Conservation (phyloP, 2,329 filamentous ascomycete species). For the Epichloe aotearoae region DNA sequence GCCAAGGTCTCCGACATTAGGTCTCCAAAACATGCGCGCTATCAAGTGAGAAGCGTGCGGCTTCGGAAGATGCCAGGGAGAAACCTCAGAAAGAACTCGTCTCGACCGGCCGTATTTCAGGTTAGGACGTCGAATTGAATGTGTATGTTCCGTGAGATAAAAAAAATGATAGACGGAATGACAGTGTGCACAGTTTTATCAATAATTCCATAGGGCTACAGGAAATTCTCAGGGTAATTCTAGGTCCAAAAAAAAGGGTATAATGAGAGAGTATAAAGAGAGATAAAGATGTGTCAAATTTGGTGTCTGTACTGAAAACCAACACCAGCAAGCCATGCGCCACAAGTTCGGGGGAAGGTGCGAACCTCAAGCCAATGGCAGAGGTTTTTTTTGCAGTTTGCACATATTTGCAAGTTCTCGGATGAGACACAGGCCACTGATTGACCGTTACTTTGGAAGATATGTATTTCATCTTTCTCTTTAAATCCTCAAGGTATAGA, state of each 20-base stretch:
- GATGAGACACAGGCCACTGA: background rate
- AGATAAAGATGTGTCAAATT: background rate
- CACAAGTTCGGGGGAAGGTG: background rate
- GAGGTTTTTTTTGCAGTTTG: background rate
- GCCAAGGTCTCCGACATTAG: conserved; percentile 11
- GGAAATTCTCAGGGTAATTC: background rate
- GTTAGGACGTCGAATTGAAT: background rate
- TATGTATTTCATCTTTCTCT: background rate
- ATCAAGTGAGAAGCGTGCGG: background rate
- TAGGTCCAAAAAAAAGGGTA: background rate
- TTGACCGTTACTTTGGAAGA: background rate
- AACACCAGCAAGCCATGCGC: background rate
- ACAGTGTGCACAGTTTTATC: background rate
- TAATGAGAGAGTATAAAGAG: too few relatives aligned
- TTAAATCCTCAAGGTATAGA: background rate
- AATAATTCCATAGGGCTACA: background rate
- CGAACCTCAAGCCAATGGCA: background rate
- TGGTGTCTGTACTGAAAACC: background rate
- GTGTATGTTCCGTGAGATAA: background rate
- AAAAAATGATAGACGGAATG: background rate
- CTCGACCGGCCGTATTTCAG: background rate
- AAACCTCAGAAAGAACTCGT: background rate
- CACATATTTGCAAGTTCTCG: too few relatives aligned
- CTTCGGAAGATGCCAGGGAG: background rate
- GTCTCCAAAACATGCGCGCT: background rate